Base-by-base conservation (phyloP, 805 yeast genomes). In the Pichia gijzeniarum region DNA sequence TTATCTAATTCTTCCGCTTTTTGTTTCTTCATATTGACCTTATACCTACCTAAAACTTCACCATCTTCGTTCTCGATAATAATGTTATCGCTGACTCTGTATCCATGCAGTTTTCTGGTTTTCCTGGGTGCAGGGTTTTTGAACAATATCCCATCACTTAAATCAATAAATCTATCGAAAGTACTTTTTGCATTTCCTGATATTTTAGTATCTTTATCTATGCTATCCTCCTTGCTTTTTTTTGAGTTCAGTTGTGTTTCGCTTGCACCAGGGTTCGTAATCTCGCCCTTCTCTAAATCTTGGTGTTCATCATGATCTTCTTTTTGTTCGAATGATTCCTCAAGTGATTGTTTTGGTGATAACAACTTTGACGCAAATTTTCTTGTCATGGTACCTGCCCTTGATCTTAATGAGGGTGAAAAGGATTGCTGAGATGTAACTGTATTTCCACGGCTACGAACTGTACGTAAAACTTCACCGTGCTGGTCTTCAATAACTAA, bases 51-150 rank as follows among this genome's bases (percentile, higher is more conserved):
- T 38, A 93, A 70, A 45, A 93, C 78, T 55, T 91, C 98, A 52
- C 98, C 99, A 12, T 90, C 95, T 38, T 78, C 86, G 57, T 89
- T 85, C 63, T 91, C 99, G 47, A 93, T 82, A 48, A 88, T 73
- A 44, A 93, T 76, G 48, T 80, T 71, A 56, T 87, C 80, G 58
- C 82, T 93, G 35, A 86, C 71, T 62, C 83, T 85, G 63, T 81
- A 91, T 1, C 96, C 98, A 63, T 68, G 54, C 68, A 80, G 59
- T 66, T 68, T 53, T 32, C 51, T 53, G 5, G 63, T 46, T 28
- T 39, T 46, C 12, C 41, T 37, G 2, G 48, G 48, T 4, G 25
- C 18, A 10, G 13, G 16, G 28, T 46, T 46, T n/a, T 38, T 46
- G n/a, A 46, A 41, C 8, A 46, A 33, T 3, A 46, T 3, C 12